Base-by-base conservation (phyloP, 208 protist genomes). In the Leishmania mexicana region DNA sequence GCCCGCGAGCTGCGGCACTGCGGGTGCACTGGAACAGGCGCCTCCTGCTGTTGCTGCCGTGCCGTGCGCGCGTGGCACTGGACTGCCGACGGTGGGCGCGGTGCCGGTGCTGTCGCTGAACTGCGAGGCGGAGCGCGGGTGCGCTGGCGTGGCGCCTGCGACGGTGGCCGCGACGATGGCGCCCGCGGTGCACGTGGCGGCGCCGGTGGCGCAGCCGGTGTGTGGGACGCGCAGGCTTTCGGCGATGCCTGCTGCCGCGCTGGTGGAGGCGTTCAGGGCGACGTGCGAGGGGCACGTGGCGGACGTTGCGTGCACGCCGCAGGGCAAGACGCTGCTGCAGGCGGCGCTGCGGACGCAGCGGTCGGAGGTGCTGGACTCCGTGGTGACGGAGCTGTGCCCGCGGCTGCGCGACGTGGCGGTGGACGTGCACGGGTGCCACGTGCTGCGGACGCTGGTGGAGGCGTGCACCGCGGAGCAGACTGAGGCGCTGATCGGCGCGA, bases 341-440 rank as follows among this genome's bases (percentile, higher is more conserved):
- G 49, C 85, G 5, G 86, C 88, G 24, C 79, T 96, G 57, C 86
- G 87, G 72, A 89, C 90, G 58, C 88, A 91, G 71, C 81, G 89
- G 74, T 49, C 79, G 17, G 70, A 78, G 53, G 87, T 91, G 79
- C 75, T 94, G 21, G 80, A 80, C 49, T 76, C 72, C 24, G 85
- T 94, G 70, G 83, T 95, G 77, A 74, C 57, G 57, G 91, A 96
- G 80, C 76, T 97, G 42, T 87, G 83, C 49, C 85, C 78, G 38
- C 81, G 86, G 19, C 82, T 97, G 76, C 84, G 92, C 67, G 83
- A 74, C 2, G 85, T 93, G 24, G 92, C 92, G 28, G 87, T 97
- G 51, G 92, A 97, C 79, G 71, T 65, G 24, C 86, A 96, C 76
- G 94, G 87, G 31, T 96, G 94, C 87, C 94, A 97, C 70, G 87